phyloP scores from a whole-genome alignment of 1,284 basidiomycete species.

The Prillingera fragicola region DNA sequence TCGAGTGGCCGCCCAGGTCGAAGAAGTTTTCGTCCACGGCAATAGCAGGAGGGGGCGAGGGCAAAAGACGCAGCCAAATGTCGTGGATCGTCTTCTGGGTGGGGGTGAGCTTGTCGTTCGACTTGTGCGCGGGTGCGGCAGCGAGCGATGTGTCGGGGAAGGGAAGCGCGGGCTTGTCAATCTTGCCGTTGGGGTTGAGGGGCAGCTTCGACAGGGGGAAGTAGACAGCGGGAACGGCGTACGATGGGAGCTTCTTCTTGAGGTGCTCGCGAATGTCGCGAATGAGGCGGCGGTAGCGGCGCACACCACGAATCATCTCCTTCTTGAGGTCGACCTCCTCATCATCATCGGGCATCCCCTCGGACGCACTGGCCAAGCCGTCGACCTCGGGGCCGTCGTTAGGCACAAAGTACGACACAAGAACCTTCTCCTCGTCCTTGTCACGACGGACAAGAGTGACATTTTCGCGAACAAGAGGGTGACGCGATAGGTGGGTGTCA shows the following conservation, averaged over 20 bases:
- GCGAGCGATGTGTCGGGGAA: conserved; percentile 95
- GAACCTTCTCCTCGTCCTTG: conserved; percentile 99
- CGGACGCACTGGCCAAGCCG: conserved; percentile 64
- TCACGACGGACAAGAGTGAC: conserved; percentile 94
- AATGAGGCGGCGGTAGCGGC: conserved; percentile 79
- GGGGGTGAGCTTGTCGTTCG: conserved; percentile 51
- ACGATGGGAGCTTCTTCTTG: conserved; percentile 93
- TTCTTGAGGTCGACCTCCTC: conserved; percentile 48
- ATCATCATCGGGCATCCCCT: conserved; percentile 57
- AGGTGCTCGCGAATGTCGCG: conserved; percentile 91
- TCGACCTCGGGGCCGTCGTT: conserved; percentile 63
- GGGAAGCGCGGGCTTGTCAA: conserved; percentile 96
- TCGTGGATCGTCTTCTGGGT: conserved; percentile 75
- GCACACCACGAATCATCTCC: conserved; percentile 65
- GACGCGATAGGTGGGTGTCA: conserved; percentile 90
- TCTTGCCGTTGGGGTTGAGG: conserved; percentile 97
- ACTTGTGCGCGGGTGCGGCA: conserved; percentile 47
- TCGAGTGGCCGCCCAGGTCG: conserved; percentile 97
- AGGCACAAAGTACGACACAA: conserved; percentile 98
- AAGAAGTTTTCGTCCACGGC: conserved; percentile 95
- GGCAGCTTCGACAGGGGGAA: conserved; percentile 94
- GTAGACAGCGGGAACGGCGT: conserved; percentile 88
- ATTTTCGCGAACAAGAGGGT: conserved; percentile 90
- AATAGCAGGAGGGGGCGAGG: conserved; percentile 70
- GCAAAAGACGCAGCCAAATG: conserved; percentile 80